A percentile compares a stretch with the other conserved stretches of the same genome.
Evolutionary conservation across 768 basidiomycete species (phyloP).

Genomic region (Phylloporus arenicola): DNA sequence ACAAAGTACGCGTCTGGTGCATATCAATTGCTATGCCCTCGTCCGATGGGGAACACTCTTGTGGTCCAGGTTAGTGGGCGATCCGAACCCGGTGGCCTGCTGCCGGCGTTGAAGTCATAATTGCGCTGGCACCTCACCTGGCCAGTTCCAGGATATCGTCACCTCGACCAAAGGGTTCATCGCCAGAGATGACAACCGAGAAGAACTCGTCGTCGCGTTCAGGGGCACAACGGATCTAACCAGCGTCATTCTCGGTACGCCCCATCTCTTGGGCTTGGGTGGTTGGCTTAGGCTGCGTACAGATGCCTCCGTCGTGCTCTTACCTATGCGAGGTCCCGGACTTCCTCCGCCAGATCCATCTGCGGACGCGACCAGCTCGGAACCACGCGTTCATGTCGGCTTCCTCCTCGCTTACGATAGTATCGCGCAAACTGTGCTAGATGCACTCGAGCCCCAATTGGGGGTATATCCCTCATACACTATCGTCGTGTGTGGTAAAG

Average conservation of each 20-base stretch:
- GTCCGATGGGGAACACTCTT: constrained; percentile 44
- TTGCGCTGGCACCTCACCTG: background rate
- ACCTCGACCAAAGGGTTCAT: constrained; percentile 42
- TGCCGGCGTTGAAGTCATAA: background rate
- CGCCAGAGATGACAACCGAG: constrained; percentile 37
- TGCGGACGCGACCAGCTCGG: background rate
- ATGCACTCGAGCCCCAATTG: constrained; percentile 28
- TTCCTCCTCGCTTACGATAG: constrained; percentile 34
- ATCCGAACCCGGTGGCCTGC: background rate
- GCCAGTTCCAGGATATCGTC: constrained; percentile 33
- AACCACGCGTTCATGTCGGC: constrained; percentile 33
- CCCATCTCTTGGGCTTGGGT: background rate
- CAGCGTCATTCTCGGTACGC: constrained; percentile 17
- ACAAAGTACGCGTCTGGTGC: constrained; percentile 48
- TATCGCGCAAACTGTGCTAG: constrained; percentile 27
- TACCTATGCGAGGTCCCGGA: constrained; percentile 20
- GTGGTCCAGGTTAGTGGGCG: constrained; percentile 33
- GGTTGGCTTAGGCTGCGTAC: background rate
- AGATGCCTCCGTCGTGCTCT: constrained; percentile 22
- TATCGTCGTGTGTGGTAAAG: constrained; percentile 30
- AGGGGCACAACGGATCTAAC: constrained; percentile 33
- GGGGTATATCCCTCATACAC: constrained; percentile 30
- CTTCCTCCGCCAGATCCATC: constrained; percentile 15
- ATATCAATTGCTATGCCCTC: constrained; percentile 42
- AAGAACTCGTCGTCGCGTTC: constrained; percentile 39